phyloP scores from a whole-genome alignment of 2,329 filamentous ascomycete genomes.

The Tolypocladium ophioglossoides region DNA sequence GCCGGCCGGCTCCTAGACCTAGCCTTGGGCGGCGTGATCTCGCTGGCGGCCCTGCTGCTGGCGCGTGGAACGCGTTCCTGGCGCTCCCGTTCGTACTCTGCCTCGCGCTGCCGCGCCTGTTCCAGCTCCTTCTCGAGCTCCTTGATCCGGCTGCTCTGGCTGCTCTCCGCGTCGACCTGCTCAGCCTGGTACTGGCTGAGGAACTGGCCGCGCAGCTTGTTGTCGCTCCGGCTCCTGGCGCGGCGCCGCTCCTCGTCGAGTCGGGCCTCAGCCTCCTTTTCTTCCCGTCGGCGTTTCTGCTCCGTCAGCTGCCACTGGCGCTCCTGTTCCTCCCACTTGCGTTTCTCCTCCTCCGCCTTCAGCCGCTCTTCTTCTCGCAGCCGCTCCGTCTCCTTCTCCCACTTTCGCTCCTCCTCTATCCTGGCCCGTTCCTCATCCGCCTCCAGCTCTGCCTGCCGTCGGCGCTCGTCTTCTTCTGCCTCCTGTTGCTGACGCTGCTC shows the following conservation, averaged over 20 bases:
- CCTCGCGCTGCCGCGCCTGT: conserved; percentile 49
- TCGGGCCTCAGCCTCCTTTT: conserved; percentile 59
- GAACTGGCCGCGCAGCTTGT: conserved; percentile 68
- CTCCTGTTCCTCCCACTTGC: conserved; percentile 70
- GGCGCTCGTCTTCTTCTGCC: conserved; percentile 40
- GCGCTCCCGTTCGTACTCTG: conserved; percentile 50
- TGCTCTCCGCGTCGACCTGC: conserved; percentile 29
- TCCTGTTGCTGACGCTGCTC: conserved; percentile 47
- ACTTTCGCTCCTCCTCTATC: conserved; percentile 52
- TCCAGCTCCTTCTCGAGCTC: conserved; percentile 69
- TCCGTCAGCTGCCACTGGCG: conserved; percentile 68
- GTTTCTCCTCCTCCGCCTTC: conserved; percentile 56
- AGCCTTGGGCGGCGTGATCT: conserved; percentile 7
- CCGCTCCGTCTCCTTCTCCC: conserved; percentile 54
- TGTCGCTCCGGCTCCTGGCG: conserved; percentile 52
- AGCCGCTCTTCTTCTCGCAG: conserved; percentile 49
- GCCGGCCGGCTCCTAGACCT: conserved; percentile 13
- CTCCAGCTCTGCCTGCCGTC: conserved; percentile 33
- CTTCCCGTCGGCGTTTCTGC: conserved; percentile 58
- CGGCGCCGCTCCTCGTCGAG: conserved; percentile 56
- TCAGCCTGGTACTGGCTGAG: conserved; percentile 79
- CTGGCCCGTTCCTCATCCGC: conserved; percentile 53
- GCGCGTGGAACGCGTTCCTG: conserved; percentile 32
- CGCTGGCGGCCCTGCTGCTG: conserved; percentile 15
- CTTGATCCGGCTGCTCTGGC: conserved; percentile 58